phyloP scores from a whole-genome alignment of 352 stramenopile species.

The Thalassiosira ordinaria region DNA sequence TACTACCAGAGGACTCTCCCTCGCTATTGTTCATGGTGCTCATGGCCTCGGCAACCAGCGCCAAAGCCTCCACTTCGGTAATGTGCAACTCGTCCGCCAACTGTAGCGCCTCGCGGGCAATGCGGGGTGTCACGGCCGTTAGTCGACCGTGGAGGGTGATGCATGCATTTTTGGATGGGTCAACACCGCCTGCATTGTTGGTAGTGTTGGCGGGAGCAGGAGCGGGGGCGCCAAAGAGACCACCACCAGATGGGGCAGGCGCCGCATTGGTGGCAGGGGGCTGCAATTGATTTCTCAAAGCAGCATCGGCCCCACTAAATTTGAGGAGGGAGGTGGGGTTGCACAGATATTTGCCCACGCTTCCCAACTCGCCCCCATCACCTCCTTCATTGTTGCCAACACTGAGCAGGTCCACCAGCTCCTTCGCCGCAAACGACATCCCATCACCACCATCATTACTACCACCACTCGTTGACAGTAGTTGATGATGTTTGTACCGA shows the following conservation, averaged over 20 bases:
- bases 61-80: conserved; percentile 55
- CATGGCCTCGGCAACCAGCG: conserved; percentile 58
- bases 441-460: background rate
- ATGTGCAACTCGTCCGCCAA: conserved; percentile 71
- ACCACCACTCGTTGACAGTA: too few species aligned
- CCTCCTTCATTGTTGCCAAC: background rate
- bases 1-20: too few species aligned
- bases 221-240: too few species aligned
- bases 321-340: conserved; percentile 29
- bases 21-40: too few species aligned
- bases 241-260: too few species aligned
- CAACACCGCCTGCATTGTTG: conserved; percentile 19
- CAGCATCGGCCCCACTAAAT: background rate
- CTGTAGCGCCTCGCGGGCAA: conserved; percentile 54
- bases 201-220: background rate
- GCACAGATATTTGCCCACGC: conserved; percentile 23
- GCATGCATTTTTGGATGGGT: conserved; percentile 5
- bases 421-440: conserved; percentile 17
- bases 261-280: conserved; percentile 4
- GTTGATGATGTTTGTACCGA: background rate
- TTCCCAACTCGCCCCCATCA: background rate
- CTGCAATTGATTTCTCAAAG: background rate
- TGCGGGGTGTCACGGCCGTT: conserved; percentile 55
- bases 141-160: conserved; percentile 30
- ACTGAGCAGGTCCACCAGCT: conserved; percentile 19